Base-by-base conservation (phyloP, 495 filamentous ascomycete genomes). In the Xylaria flabelliformis region DNA sequence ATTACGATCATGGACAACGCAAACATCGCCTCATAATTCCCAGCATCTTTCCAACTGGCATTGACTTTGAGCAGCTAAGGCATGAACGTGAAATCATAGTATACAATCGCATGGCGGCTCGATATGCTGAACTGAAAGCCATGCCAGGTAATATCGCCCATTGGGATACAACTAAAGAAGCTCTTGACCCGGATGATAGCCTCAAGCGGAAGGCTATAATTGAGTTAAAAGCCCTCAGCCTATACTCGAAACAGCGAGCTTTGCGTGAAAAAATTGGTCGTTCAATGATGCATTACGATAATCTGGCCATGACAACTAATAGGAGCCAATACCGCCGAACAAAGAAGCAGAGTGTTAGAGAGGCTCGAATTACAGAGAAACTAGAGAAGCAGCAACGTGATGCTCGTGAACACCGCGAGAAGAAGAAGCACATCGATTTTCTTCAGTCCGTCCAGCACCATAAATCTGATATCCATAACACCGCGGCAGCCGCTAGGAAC, bases 301-400 rank as follows among this genome's bases (percentile, higher is more conserved):
- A 97, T 75, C 88, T 98, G 13, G 94, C 94, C 48, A 97, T 97
- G 90, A 97, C 94, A 15, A 93, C 94, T 0, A 99, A 98, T 75
- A 90, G 96, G 19, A 88, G 92, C 36, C 87, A 89, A 74, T 97
- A 97, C 78, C 91, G 96, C 32, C 91, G 95, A 26, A 94, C 95
- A 85, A 99, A 98, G 90, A 97, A 97, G 81, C 95, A 97, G 76
- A 94, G 92, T 32, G 84, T 98, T 64, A 91, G 95, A n/a, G 96
- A 99, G 80, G 97, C 96, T 44, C 91, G 96, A 44, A 94, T 98
- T 74, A 99, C 96, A 3, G 96, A 99, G 86, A 98, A 97, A 78
- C 88, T 99, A 2, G 96, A 99, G 88, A 98, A 98, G 84, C 94
- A 98, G 79, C 97, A 98, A 78, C 92, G 96, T 63, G 95, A 98